Evolutionary conservation across 257 asterid species (phyloP).

Genomic region (Nicotiana otophora): DNA sequence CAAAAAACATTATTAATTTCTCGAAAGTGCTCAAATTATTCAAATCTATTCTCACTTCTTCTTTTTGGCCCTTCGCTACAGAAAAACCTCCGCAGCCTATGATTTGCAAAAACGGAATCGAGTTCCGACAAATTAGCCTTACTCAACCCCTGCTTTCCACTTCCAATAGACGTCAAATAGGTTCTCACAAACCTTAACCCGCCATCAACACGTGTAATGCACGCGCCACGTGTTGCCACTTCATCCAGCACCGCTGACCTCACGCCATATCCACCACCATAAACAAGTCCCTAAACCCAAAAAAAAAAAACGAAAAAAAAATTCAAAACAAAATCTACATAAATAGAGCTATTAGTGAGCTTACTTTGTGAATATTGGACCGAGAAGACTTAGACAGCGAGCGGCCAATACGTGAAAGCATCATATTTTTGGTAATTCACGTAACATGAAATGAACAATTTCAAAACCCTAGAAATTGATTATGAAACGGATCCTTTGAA

Average conservation of each 20-base stretch:
- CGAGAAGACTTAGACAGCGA: conserved; percentile 37
- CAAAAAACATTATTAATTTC: not conserved
- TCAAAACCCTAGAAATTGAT: conserved; percentile 6
- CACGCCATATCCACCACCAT: conserved; percentile 29
- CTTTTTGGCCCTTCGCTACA: conserved; percentile 56
- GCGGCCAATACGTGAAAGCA: conserved; percentile 54
- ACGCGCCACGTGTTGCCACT: conserved; percentile 20
- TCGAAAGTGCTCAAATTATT: conserved; percentile 1
- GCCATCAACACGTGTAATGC: conserved; percentile 21
- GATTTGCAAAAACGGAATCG: conserved; percentile 23
- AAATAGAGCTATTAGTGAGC: not conserved
- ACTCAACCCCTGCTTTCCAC: conserved; percentile 29
- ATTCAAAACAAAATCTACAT: not conserved
- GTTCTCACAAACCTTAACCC: conserved; percentile 43
- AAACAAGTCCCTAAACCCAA: not conserved
- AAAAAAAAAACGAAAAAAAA: not conserved
- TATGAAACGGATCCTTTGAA: not conserved
- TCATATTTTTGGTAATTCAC: conserved; percentile 24
- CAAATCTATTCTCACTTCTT: conserved; percentile 32
- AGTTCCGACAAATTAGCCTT: conserved; percentile 22
- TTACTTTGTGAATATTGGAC: conserved; percentile 33
- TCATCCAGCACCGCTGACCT: conserved; percentile 31
- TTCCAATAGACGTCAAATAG: conserved; percentile 48
- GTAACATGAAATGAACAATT: conserved; percentile 25
- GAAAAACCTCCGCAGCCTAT: conserved; percentile 48